Evolutionary conservation across 495 filamentous ascomycete species (phyloP).

Genomic region (Penicillium roqueforti): DNA sequence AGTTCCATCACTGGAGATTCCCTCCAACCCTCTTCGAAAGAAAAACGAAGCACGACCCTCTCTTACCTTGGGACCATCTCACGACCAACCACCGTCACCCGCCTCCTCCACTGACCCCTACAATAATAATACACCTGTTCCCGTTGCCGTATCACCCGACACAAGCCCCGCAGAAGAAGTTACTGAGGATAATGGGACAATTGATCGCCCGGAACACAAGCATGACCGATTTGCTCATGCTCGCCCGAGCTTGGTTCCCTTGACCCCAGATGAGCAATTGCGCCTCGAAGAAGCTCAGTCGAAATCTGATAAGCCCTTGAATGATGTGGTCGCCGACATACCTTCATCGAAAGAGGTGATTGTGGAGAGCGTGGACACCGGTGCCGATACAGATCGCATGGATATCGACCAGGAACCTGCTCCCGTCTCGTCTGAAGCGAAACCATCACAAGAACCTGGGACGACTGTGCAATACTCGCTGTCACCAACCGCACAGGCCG

Average conservation of each 20-base stretch:
- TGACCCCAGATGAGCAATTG: slow-evolving; percentile 49
- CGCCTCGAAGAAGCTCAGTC: slow-evolving; percentile 48
- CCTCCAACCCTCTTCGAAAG: slow-evolving; percentile 16
- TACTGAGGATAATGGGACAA: slow-evolving; percentile 21
- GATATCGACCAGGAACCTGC: slow-evolving; percentile 19
- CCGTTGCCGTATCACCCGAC: slow-evolving; percentile 36
- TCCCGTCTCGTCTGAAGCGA: slow-evolving; percentile 9
- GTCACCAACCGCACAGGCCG: slow-evolving; percentile 16
- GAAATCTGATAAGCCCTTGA: slow-evolving; percentile 26
- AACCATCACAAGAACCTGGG: slow-evolving; percentile 9
- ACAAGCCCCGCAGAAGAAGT: slow-evolving; percentile 41
- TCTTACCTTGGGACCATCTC: slow-evolving; percentile 29
- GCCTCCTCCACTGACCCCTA: slow-evolving; percentile 42
- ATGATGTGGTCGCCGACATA: slow-evolving; percentile 5
- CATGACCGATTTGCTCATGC: slow-evolving; percentile 18
- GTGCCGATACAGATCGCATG: slow-evolving; percentile 22
- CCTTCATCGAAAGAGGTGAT: slow-evolving; percentile 27
- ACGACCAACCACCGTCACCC: slow-evolving; percentile 43
- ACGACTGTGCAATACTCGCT: slow-evolving; percentile 10
- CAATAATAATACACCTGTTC: slow-evolving; percentile 41
- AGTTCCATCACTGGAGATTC: slow-evolving; percentile 16
- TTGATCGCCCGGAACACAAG: slow-evolving; percentile 23
- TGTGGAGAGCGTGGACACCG: slow-evolving; percentile 19
- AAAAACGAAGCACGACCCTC: slow-evolving; percentile 33
- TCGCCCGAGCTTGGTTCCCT: slow-evolving; percentile 29